Percentiles rank a stretch among this genome's conserved stretches.
Evolutionary conservation across 1,284 basidiomycete genomes (phyloP).

Genomic region (Microbotryomycetes sp.): DNA sequence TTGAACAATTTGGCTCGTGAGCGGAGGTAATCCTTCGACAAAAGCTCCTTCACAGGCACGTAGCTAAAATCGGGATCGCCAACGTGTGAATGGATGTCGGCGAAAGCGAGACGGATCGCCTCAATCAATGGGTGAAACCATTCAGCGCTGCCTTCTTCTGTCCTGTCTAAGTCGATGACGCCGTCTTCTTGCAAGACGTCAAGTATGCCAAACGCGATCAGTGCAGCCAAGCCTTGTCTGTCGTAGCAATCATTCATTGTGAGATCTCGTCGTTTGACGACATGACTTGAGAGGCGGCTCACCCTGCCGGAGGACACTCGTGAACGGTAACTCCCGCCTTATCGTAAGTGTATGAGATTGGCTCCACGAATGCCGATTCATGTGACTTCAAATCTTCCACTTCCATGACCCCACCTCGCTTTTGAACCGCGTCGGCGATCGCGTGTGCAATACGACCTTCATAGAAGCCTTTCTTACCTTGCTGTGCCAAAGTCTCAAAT

Average conservation of each 20-base stretch:
- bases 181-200: constrained; percentile 74
- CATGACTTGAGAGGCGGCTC: not conserved
- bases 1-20: constrained; percentile 75
- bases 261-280: too few species aligned
- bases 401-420: constrained; percentile 82
- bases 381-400: constrained; percentile 79
- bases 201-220: constrained; percentile 85
- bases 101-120: constrained; percentile 33
- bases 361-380: constrained; percentile 69
- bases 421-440: constrained; percentile 64
- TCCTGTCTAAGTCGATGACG: constrained; percentile 61
- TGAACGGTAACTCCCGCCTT: constrained; percentile 67
- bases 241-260: too few species aligned
- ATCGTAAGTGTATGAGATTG: constrained; percentile 82
- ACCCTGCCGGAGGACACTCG: constrained; percentile 54
- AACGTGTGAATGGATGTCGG: constrained; percentile 80
- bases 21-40: constrained; percentile 68
- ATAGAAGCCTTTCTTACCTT: constrained; percentile 88
- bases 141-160: constrained; percentile 79
- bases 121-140: constrained; percentile 78
- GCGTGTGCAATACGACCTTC: constrained; percentile 80
- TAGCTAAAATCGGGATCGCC: constrained; percentile 71
- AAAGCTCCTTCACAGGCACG: constrained; percentile 66
- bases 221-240: constrained; percentile 90
- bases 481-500: constrained; percentile 67